These are phyloP conservation scores for Cyberlindnera mrakii DNA, from an alignment of 805 yeast species.

Conservation along the genomic window DNA sequence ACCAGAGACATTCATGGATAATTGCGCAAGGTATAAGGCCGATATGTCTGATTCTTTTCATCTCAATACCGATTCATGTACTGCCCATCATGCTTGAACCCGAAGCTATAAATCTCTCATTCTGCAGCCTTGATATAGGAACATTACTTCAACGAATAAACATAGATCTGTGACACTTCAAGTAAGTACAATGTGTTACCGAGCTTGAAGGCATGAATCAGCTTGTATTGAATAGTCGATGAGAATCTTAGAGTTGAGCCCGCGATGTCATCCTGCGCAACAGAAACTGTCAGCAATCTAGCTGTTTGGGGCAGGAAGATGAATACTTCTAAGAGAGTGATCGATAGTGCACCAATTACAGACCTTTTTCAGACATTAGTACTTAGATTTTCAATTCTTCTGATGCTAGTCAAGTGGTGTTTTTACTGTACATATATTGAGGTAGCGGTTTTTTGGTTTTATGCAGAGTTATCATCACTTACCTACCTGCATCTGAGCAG, in stretches of 20 bases:
- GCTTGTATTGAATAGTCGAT: slow-evolving; percentile 10
- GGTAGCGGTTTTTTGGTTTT: too few species aligned
- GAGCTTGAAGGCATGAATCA: slow-evolving; percentile 6
- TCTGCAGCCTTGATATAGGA: slow-evolving; percentile 6
- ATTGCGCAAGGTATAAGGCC: slow-evolving; percentile 13
- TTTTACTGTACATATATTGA: too few species aligned
- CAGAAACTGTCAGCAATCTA: not conserved
- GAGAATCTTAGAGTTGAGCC: slow-evolving; percentile 1
- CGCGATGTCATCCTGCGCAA: slow-evolving; percentile 1
- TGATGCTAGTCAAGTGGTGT: slow-evolving; percentile 15
- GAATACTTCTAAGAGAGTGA: slow-evolving; percentile 1
- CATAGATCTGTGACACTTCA: slow-evolving; percentile 6
- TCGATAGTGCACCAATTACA: not conserved
- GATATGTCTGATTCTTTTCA: slow-evolving; percentile 5
- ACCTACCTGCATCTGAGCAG: slow-evolving; percentile 30
- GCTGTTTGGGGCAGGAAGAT: slow-evolving; percentile 2
- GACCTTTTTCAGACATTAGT: slow-evolving; percentile 1
- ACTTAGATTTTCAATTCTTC: slow-evolving; percentile 52
- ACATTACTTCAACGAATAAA: slow-evolving; percentile 16
- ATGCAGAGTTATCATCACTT: too few species aligned
- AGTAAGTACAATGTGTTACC: slow-evolving; percentile 6
- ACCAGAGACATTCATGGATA: slow-evolving; percentile 12
- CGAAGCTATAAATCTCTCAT: slow-evolving; percentile 19
- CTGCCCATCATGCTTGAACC: slow-evolving; percentile 20
- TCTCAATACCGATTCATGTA: slow-evolving; percentile 18